Base-by-base conservation (phyloP, 805 yeast genomes). In the Barnettozyma salicaria region DNA sequence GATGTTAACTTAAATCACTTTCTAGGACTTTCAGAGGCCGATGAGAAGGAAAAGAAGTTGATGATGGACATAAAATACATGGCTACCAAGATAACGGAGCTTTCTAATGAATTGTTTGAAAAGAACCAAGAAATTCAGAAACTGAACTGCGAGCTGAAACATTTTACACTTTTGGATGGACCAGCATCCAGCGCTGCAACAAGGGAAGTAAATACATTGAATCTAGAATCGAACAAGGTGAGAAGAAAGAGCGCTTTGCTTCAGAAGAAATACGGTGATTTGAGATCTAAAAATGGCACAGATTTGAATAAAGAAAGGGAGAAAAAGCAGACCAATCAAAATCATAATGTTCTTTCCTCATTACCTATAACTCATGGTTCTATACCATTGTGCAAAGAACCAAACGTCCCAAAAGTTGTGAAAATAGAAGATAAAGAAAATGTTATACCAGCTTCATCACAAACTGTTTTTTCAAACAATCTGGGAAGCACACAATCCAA, bases 171-270 rank as follows among this genome's bases (percentile, higher is more conserved):
- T n/a, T n/a, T n/a, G 7, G 6, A 7, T 6, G 10, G 16, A 26
- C 14, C 32, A 8, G 23, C 13, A 12, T 6, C 12, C 7, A 13
- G 18, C 8, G 8, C 28, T 7, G 11, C 31, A 16, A n/a, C 33
- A 12, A 33, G n/a, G 21, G 45, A 41, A 3, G 25, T 28, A 20
- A 41, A 44, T 14, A 13, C 30, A 1, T 26, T 44, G 13, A 44
- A 42, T 19, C 29, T 27, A 4, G 27, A 37, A 22, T 22, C 40
- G 12, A 39, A 40, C 21, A 20, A 26, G 5, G 13, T 29, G 5
- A 19, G 33, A 6, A 23, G 14, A 16, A 31, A 37, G 11, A 43
- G 37, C 22, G 36, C 25, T 12, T 4, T 17, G 4, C 24, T 36
- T 9, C 28, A 22, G 19, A 21, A 9, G 5, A 31, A 32, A 13